These are phyloP conservation scores for Phlyctochytrium bullatum DNA, from an alignment of 192 early-diverging fungal genomes.

Conservation along the genomic window DNA sequence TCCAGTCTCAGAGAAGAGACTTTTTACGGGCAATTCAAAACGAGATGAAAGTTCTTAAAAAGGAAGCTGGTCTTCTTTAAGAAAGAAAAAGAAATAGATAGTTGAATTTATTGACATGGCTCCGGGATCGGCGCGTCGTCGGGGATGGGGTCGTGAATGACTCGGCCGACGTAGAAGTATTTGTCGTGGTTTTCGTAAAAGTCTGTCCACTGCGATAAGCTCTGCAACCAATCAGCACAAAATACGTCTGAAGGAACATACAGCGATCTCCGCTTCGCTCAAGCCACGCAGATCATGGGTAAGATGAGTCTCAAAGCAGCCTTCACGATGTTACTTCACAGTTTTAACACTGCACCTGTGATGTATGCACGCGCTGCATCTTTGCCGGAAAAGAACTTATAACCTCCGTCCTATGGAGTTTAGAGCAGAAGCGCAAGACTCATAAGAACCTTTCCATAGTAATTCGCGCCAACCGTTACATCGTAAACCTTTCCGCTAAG, in stretches of 20 bases:
- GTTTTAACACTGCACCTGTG: constrained; percentile 59
- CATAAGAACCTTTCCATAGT: constrained; percentile 72
- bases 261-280: constrained; percentile 67
- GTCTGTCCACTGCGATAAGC: constrained; percentile 73
- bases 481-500: constrained; percentile 90
- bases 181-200: constrained; percentile 87
- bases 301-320: constrained; percentile 89
- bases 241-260: constrained; percentile 27
- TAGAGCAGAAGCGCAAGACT: background rate
- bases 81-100: background rate
- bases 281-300: constrained; percentile 94
- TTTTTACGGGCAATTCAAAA: background rate
- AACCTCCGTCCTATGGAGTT: constrained; percentile 61
- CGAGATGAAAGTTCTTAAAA: background rate
- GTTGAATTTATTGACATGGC: constrained; percentile 53
- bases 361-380: constrained; percentile 93
- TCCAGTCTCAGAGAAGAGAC: background rate
- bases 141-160: constrained; percentile 80
- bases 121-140: constrained; percentile 77
- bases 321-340: too few species aligned
- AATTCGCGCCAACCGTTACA: constrained; percentile 68
- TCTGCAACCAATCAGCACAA: constrained; percentile 33
- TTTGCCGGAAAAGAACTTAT: constrained; percentile 84
- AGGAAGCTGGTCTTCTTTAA: constrained; percentile 2
- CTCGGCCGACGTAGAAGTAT: constrained; percentile 83